Evolutionary conservation across 148 eudicot species (phyloP), one percentile per base, ranked within the genome.

Genomic region (Vaccinium macrocarpon): DNA sequence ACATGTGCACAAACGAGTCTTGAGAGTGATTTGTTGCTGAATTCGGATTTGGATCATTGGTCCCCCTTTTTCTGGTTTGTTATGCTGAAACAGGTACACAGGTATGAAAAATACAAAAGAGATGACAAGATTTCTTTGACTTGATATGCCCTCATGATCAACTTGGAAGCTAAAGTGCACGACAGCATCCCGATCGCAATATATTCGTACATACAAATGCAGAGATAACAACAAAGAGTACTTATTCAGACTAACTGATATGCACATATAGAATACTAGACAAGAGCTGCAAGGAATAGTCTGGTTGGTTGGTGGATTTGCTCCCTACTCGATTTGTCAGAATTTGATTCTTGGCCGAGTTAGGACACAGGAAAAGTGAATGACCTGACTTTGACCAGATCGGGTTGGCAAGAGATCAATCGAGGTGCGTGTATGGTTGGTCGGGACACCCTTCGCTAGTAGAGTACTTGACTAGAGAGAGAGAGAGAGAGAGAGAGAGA

Each of bases 191-290:
- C 82, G 32, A 80, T 48, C 81, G 25, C 50, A 11, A 53, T 8
- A n/a, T 7, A 21, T 76, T 52, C 81, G 11, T 64, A 42, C 25
- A 46, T 46, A 81, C 13, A 50, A 1, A 64, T 2, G 46, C 4
- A 81, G 32, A 48, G 5, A 46, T 5, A 57, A 25, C 18, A 23
- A 80, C 51, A 80, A 53, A 61, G 82, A 80, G 82, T 49, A 49
- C 38, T 49, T 6, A 49, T 49, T 49, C 38, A 35, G 51, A 49
- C 51, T 49, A 49, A 6, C 23, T 6, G 6, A 53, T 53, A 53
- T 53, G 57, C 57, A 53, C 55, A 81, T 71, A 53, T 16, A 21
- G 52, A 49, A 35, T 35, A 35, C 38, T 35, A 2, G 4, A 35
- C 38, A 35, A 35, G 38, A 35, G 38, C 38, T 0, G 38, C 38